These are phyloP conservation scores for Drechslerella coelobrocha DNA, from an alignment of 2,329 filamentous ascomycete genomes.

Conservation along the genomic window DNA sequence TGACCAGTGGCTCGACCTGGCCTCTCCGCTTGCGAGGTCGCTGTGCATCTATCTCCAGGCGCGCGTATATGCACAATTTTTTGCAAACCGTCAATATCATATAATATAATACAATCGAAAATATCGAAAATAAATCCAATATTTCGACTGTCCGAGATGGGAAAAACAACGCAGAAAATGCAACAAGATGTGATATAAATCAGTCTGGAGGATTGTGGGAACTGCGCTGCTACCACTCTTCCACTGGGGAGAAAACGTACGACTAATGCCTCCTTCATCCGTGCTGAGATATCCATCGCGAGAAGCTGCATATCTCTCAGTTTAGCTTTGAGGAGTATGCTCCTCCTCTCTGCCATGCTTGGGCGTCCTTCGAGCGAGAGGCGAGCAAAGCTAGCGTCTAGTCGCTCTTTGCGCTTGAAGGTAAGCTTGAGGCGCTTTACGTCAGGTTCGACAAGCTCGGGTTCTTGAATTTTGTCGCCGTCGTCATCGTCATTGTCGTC, in stretches of 20 bases:
- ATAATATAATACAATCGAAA: too few species aligned
- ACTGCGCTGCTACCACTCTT: too few species aligned
- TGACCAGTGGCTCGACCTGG: constrained; percentile 18
- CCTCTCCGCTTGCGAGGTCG: constrained; percentile 1
- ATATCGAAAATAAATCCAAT: too few species aligned
- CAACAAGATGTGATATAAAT: constrained; percentile 20
- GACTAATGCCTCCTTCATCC: neutral
- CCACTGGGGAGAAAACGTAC: constrained; percentile 23
- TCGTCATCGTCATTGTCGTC: neutral
- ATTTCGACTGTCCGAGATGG: too few species aligned
- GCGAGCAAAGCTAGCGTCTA: neutral
- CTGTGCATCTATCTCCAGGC: constrained; percentile 12
- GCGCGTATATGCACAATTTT: neutral
- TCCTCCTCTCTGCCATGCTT: neutral
- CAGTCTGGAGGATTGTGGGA: neutral
- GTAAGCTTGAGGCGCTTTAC: neutral
- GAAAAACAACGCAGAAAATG: constrained; percentile 39
- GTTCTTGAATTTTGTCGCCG: neutral
- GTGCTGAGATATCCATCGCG: neutral
- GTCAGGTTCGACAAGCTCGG: neutral
- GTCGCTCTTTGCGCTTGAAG: constrained; percentile 4
- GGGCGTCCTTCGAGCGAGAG: neutral
- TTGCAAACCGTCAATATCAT: neutral
- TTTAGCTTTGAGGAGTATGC: constrained; percentile 11
- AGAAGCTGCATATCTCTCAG: constrained; percentile 11